These are phyloP conservation scores for Rhododendron mucronatum DNA, from an alignment of 148 eudicot species.

Conservation along the genomic window DNA sequence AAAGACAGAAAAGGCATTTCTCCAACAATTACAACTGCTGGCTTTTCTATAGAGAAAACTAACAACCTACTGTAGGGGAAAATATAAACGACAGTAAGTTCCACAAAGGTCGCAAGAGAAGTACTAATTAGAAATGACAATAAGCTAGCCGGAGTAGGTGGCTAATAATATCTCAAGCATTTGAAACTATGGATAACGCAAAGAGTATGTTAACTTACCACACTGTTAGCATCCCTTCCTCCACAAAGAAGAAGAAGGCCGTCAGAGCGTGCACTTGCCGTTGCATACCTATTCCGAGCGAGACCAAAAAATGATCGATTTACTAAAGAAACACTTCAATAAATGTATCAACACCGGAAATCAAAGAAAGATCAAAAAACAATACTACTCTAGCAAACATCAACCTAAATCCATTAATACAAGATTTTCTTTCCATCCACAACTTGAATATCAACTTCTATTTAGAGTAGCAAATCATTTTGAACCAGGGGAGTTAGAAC, in stretches of 20 bases:
- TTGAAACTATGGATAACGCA: not conserved
- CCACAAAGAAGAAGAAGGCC: conserved; percentile 97
- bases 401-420: not conserved
- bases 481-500: not conserved
- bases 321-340: not conserved
- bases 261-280: conserved; percentile 99
- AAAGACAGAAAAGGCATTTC: not conserved
- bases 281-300: conserved; percentile 74
- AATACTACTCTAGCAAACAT: not conserved
- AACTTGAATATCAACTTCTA: conserved; percentile 4
- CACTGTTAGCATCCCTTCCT: conserved; percentile 95
- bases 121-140: not conserved
- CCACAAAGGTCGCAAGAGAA: not conserved
- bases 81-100: not conserved
- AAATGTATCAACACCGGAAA: not conserved
- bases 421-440: not conserved
- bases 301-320: not conserved
- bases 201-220: conserved; percentile 47
- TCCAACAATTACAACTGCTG: not conserved
- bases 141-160: not conserved
- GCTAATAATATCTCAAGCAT: not conserved
- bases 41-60: conserved; percentile 1
- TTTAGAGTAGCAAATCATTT: not conserved
- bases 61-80: not conserved
- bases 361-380: not conserved